These are phyloP conservation scores for Pittosporum tobira DNA, from an alignment of 129 eudicot genomes.

Conservation along the genomic window DNA sequence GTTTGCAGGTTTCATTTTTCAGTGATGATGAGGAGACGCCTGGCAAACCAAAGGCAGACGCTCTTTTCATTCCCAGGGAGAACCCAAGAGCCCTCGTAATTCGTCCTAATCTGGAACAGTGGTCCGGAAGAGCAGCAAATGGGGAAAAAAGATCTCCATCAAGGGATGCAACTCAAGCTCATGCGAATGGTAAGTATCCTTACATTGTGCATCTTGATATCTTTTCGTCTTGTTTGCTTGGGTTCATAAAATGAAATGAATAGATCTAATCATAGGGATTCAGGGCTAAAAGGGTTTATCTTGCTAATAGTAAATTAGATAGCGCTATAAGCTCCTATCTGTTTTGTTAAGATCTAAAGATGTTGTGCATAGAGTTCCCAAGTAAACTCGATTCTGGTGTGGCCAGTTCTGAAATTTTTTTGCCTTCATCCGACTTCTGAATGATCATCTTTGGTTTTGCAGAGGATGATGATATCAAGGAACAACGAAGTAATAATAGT, in stretches of 20 bases:
- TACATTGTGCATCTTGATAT: not conserved
- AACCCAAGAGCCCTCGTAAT: conserved; percentile 91
- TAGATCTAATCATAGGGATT: not conserved
- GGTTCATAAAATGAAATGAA: not conserved
- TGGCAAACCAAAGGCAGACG: conserved; percentile 92
- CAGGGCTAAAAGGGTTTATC: not conserved
- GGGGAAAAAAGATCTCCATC: conserved; percentile 34
- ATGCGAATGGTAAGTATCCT: conserved; percentile 48
- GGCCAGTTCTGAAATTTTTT: no score
- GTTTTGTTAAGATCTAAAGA: not conserved
- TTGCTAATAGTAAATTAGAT: not conserved
- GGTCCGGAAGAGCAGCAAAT: conserved; percentile 50
- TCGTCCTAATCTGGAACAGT: conserved; percentile 84
- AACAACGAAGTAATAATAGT: conserved; percentile 24
- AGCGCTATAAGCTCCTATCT: not conserved
- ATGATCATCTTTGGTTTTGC: conserved; percentile 14
- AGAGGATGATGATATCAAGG: no score
- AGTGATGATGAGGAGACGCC: conserved; percentile 79
- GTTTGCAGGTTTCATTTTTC: conserved; percentile 71
- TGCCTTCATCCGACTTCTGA: no score
- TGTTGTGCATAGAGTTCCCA: no score
- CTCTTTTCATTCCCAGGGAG: conserved; percentile 91
- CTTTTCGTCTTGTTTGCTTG: not conserved
- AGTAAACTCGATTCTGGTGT: no score
- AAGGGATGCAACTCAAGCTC: conserved; percentile 25